phyloP scores from a whole-genome alignment of 345 rosid species.

The Citrus medica region DNA sequence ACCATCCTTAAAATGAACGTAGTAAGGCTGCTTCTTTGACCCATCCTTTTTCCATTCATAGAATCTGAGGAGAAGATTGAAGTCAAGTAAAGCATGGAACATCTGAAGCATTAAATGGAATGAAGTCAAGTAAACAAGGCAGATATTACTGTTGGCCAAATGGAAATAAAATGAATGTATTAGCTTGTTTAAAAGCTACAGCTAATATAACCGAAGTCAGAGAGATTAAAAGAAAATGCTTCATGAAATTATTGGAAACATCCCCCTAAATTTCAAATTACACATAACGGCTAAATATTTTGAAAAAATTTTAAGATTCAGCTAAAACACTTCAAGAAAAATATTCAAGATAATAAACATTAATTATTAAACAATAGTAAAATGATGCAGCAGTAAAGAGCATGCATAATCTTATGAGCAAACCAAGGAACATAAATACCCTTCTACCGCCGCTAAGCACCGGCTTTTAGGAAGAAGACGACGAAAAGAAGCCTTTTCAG shows the following conservation, averaged over 20 bases:
- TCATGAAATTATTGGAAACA: background rate
- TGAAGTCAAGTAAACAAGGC: background rate
- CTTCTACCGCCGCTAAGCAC: constrained; percentile 80
- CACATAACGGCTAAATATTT: background rate
- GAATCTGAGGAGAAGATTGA: constrained; percentile 45
- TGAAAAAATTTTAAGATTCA: background rate
- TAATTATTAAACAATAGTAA: background rate
- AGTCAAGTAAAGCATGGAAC: background rate
- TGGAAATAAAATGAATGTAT: background rate
- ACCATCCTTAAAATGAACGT: constrained; percentile 78
- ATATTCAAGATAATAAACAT: background rate
- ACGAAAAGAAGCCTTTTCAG: constrained; percentile 86
- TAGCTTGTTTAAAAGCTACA: background rate
- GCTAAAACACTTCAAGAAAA: constrained; percentile 7
- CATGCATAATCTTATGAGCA: background rate
- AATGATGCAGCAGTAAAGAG: background rate
- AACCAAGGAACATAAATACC: constrained; percentile 43
- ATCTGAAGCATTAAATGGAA: background rate
- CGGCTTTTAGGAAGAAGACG: constrained; percentile 78
- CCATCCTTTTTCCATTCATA: constrained; percentile 98
- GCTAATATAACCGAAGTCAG: background rate
- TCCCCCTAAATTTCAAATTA: background rate
- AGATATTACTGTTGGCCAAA: background rate
- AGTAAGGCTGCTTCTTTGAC: constrained; percentile 86
- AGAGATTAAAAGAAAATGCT: background rate